A percentile compares a stretch with the other conserved stretches of the same genome.
phyloP scores from a whole-genome alignment of 2,329 filamentous ascomycete genomes.

The Fusarium avenaceum region DNA sequence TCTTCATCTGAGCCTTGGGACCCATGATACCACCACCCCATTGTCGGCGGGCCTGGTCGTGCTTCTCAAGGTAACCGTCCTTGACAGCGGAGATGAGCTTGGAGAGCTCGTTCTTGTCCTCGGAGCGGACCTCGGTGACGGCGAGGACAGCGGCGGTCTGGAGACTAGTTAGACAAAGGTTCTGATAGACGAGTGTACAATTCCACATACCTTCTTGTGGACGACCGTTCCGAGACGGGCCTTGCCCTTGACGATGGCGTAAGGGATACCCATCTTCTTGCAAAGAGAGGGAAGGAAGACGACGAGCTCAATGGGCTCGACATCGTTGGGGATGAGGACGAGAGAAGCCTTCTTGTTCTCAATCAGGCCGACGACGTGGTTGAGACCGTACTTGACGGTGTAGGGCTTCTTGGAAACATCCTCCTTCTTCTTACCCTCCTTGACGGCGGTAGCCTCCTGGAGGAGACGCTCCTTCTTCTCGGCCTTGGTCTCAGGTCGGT shows the following conservation, averaged over 20 bases:
- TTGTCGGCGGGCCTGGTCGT: conserved; percentile 89
- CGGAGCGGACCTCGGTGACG: conserved; percentile 93
- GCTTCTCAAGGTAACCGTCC: conserved; percentile 97
- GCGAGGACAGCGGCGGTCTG: conserved; percentile 96
- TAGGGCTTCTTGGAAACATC: conserved; percentile 99
- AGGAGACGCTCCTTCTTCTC: conserved; percentile 99
- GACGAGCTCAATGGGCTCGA: conserved; percentile 99
- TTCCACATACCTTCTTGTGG: conserved; percentile 89
- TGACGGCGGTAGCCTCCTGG: conserved; percentile 97
- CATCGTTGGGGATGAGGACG: conserved; percentile 98
- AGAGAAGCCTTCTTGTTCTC: conserved; percentile 99
- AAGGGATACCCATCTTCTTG: conserved; percentile 99
- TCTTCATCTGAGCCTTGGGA: conserved; percentile 86
- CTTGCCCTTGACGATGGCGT: conserved; percentile 99
- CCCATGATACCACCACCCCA: conserved; percentile 99
- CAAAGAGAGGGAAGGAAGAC: conserved; percentile 99
- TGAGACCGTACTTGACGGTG: conserved; percentile 98
- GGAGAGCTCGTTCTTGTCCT: conserved; percentile 98
- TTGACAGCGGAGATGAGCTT: conserved; percentile 98
- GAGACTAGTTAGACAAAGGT: conserved; percentile 47
- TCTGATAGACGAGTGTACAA: no score
- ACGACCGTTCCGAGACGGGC: conserved; percentile 98
- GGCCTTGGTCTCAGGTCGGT: conserved; percentile 97
- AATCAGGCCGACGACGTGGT: conserved; percentile 97
- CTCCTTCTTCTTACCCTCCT: conserved; percentile 99